phyloP scores from a whole-genome alignment of 352 stramenopile genomes.

The Globisporangium uncinulatum region DNA sequence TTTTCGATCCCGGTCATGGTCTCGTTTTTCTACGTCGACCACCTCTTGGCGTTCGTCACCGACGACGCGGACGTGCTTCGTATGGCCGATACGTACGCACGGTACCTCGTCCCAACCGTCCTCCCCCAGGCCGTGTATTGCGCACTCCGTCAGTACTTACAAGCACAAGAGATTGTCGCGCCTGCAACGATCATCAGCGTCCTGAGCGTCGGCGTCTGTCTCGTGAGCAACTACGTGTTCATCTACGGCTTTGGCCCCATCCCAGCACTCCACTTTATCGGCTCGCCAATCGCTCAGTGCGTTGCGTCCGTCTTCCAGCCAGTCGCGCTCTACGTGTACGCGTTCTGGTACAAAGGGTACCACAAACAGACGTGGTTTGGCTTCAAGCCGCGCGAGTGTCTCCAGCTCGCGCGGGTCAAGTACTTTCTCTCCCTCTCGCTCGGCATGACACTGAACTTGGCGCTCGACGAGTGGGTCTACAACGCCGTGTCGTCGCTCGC shows the following conservation, averaged over 20 bases:
- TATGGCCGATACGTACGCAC: conserved; percentile 58
- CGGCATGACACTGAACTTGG: conserved; percentile 75
- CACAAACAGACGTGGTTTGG: conserved; percentile 79
- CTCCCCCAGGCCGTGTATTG: conserved; percentile 69
- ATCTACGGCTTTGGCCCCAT: conserved; percentile 72
- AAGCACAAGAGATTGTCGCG: conserved; percentile 76
- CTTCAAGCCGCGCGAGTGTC: conserved; percentile 42
- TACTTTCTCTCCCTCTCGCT: conserved; percentile 58
- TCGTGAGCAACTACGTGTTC: conserved; percentile 69
- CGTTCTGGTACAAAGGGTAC: conserved; percentile 76
- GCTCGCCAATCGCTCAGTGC: conserved; percentile 63
- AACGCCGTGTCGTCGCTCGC: conserved; percentile 71
- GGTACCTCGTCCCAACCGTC: conserved; percentile 53
- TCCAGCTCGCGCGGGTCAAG: conserved; percentile 61
- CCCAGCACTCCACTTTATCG: conserved; percentile 60
- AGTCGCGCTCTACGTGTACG: conserved; percentile 55
- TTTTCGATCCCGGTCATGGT: conserved; percentile 69
- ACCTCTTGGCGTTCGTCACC: conserved; percentile 58
- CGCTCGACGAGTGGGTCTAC: conserved; percentile 78
- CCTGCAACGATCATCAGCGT: conserved; percentile 76
- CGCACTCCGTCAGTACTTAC: conserved; percentile 69
- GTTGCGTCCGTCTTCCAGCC: conserved; percentile 74
- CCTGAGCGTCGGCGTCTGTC: conserved; percentile 51
- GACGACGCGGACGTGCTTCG: conserved; percentile 56
- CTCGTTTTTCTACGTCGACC: conserved; percentile 80